Conservation (phyloP, 2,329 filamentous ascomycete genomes). For the Coniochaeta sp. region DNA sequence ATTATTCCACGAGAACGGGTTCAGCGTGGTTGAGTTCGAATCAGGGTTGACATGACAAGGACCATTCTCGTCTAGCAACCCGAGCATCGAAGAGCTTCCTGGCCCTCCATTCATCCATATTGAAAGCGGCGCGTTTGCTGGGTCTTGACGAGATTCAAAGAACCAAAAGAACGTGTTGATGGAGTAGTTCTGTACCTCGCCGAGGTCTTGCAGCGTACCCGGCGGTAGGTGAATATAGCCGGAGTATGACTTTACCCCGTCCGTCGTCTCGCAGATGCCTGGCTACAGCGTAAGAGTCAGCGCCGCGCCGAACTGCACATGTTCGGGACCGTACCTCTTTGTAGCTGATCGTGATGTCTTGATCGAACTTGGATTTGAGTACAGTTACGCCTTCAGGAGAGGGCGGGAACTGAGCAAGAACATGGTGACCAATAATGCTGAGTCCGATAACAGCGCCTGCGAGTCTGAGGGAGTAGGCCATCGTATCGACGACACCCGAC, state of each 20-base stretch:
- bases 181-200: slow-evolving; percentile 39
- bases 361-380: slow-evolving; percentile 50
- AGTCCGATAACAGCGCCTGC: neutral
- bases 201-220: slow-evolving; percentile 22
- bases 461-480: neutral
- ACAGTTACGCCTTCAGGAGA: slow-evolving; percentile 30
- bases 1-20: slow-evolving; percentile 53
- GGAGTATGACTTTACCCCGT: slow-evolving; percentile 56
- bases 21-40: slow-evolving; percentile 36
- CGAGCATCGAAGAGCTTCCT: slow-evolving; percentile 28
- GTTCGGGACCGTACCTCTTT: slow-evolving; percentile 34
- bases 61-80: slow-evolving; percentile 16
- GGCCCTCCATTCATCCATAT: slow-evolving; percentile 33
- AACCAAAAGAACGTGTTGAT: slow-evolving; percentile 63
- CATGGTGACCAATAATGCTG: neutral
- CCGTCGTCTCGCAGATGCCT: slow-evolving; percentile 49
- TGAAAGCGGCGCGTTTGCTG: slow-evolving; percentile 21
- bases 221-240: slow-evolving; percentile 55
- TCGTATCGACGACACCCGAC: neutral
- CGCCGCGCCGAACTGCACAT: slow-evolving; percentile 7
- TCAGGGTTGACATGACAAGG: slow-evolving; percentile 34
- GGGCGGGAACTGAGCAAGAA: slow-evolving; percentile 22
- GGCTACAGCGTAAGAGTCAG: slow-evolving; percentile 26
- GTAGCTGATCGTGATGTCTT: slow-evolving; percentile 54
- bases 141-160: slow-evolving; percentile 41